These are phyloP conservation scores for Pseudogymnoascus sp. DNA, from an alignment of 2,329 filamentous ascomycete genomes.

Conservation along the genomic window DNA sequence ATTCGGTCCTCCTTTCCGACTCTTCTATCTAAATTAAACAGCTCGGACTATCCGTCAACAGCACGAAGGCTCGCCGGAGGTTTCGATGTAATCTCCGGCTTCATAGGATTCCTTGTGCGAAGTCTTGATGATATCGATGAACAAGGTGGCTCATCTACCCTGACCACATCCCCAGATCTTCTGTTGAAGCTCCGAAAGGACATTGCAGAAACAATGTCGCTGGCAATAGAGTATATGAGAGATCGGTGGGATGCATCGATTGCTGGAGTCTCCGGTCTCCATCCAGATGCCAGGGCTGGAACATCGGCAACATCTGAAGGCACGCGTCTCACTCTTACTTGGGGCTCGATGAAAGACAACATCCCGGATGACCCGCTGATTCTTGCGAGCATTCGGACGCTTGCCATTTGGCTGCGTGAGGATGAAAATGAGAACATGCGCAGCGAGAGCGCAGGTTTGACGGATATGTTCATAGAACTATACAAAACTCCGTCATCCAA, in stretches of 20 bases:
- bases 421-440: slow-evolving; percentile 54
- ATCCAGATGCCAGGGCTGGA: slow-evolving; percentile 44
- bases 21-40: slow-evolving; percentile 50
- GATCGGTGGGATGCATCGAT: slow-evolving; percentile 61
- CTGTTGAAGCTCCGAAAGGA: slow-evolving; percentile 52
- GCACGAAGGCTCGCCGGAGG: slow-evolving; percentile 49
- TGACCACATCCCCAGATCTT: slow-evolving; percentile 47
- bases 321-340: slow-evolving; percentile 40
- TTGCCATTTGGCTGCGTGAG: slow-evolving; percentile 61
- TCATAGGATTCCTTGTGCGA: slow-evolving; percentile 48
- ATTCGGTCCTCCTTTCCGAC: slow-evolving; percentile 53
- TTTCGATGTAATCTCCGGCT: slow-evolving; percentile 53
- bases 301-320: slow-evolving; percentile 38
- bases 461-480: slow-evolving; percentile 55
- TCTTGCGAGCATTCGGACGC: slow-evolving; percentile 45
- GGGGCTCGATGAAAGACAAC: slow-evolving; percentile 45
- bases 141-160: slow-evolving; percentile 28
- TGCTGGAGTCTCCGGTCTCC: slow-evolving; percentile 53
- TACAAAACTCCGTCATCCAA: slow-evolving; percentile 34
- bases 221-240: slow-evolving; percentile 56
- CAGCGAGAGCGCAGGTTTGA: slow-evolving; percentile 40
- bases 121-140: slow-evolving; percentile 48
- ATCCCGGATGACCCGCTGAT: slow-evolving; percentile 47
- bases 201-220: slow-evolving; percentile 54
- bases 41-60: slow-evolving; percentile 39